Evolutionary conservation across 2,329 filamentous ascomycete species (phyloP), one percentile per base, ranked within the genome.

Genomic region (Dryadomyces quercus-mongolicae): DNA sequence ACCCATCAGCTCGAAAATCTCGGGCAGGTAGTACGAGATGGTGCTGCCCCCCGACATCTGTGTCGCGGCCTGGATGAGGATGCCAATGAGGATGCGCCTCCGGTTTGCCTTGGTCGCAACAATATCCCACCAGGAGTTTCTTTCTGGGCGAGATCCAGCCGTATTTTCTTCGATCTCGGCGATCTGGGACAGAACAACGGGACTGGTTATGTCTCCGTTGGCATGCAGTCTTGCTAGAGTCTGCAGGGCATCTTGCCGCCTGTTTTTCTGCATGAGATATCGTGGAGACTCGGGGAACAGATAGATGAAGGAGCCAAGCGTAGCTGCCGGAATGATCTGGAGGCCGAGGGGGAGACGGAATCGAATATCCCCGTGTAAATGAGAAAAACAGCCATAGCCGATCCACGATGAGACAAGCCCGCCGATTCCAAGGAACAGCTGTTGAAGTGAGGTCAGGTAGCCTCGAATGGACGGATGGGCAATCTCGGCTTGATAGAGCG

Each of bases 361-460:
- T 55, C 71, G 15, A 49, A 54, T 34, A 36, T 53, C 45, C 13
- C 54, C 49, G 9, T 45, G 36, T 22, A 46, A 48, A 15, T 50
- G 36, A 12, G 54, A 43, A 21, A 54, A 61, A 21, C 58, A 65
- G 9, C 75, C 81, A 56, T 78, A 85, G 0, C 76, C 76, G 50
- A 80, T 75, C 80, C 81, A 84, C 8, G 75, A 71, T 2, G 81
- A 80, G 48, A 74, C 70, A 3, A 82, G 68, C 47, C 78, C 71
- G 52, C 81, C 81, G 31, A 84, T 71, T 8, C 80, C 81, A 31
- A 84, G 65, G 80, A 85, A 84, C 62, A 84, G 82, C 59, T 84
- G 81, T 63, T 84, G 80, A 18, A 84, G 66, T 15, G 76, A 73
- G 12, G 81, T 84, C 45, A 85, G 71, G 56, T 75, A 71, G 31